These are phyloP conservation scores for Fusarium pininemorale DNA, from an alignment of 2,329 filamentous ascomycete species.

Conservation along the genomic window DNA sequence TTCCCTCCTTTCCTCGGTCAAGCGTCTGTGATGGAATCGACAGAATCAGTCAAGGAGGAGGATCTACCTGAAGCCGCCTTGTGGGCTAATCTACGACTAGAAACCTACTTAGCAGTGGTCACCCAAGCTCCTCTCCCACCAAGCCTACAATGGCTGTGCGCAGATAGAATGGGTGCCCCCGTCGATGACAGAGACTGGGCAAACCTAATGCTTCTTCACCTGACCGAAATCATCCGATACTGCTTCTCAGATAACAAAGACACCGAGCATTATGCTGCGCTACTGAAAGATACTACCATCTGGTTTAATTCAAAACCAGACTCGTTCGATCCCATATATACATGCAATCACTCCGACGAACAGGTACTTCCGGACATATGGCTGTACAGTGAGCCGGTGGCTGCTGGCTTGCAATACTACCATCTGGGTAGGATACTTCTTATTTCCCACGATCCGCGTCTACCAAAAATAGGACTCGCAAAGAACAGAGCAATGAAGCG, in stretches of 20 bases:
- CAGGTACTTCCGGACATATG: constrained; percentile 39
- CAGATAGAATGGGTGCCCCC: neutral
- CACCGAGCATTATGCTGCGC: constrained; percentile 23
- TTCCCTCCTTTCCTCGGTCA: too few relatives aligned
- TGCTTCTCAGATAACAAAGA: constrained; percentile 38
- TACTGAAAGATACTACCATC: constrained; percentile 28
- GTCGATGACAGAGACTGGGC: constrained; percentile 33
- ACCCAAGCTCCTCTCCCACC: constrained; percentile 21
- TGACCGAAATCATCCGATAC: constrained; percentile 38
- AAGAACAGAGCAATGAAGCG: constrained; percentile 16
- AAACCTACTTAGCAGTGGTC: constrained; percentile 34
- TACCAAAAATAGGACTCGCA: constrained; percentile 36
- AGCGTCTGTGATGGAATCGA: too few relatives aligned
- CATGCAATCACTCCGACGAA: neutral
- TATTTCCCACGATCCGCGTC: constrained; percentile 36
- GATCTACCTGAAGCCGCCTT: neutral
- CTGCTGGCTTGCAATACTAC: constrained; percentile 41
- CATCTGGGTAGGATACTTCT: constrained; percentile 43
- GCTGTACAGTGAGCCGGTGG: constrained; percentile 38
- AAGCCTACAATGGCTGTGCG: neutral
- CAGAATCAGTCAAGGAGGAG: neutral
- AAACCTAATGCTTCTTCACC: constrained; percentile 36
- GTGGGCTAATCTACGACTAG: constrained; percentile 31
- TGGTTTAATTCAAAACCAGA: constrained; percentile 40
- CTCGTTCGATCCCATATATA: constrained; percentile 39